Base-by-base conservation (phyloP, 768 basidiomycete genomes). In the Pleurotus ostreatus region DNA sequence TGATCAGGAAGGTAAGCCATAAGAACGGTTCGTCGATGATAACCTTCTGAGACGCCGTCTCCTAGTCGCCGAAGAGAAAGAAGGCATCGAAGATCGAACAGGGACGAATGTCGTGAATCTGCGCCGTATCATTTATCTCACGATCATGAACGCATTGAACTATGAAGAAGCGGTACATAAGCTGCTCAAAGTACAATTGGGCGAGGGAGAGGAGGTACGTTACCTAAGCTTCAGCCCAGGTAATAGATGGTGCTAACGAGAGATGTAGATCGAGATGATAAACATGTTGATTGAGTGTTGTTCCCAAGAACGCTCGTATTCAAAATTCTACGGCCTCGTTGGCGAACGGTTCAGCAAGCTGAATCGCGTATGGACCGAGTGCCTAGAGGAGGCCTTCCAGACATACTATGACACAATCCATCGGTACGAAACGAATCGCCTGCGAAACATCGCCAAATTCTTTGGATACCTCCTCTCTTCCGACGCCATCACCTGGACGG, bases 221-320 rank as follows among this genome's bases (percentile, higher is more conserved):
- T 41, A 5, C 23, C 55, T 0, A 15, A 5, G 0, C 37, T 38
- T 5, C 37, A 34, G 8, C 9, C 30, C 8, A 8, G 3, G 11
- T 11, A 11, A 3, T 30, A 9, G 7, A 30, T 7, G 7, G 30
- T 7, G 9, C 30, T 34, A 9, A 34, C 2, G 9, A 34, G 37
- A n/a, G 37, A 2, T 65, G 8, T 23, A 97, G 93, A 89, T 93
- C 63, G 96, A 98, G 69, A 73, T 99, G 57, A 84, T 92, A 69
- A 98, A 98, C 78, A 99, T 99, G 97, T 83, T 99, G 60, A 91
- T 99, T 70, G 96, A 98, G 66, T 99, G 97, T 89, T 98, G 97
- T 70, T 98, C 97, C 1, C 97, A 99, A 76, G 97, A 98, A 70
- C 89, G 97, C 12, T 94, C 96, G 1, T 99, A 98, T 70, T 93